These are phyloP conservation scores for Sclerotiophoma versabilis DNA, from an alignment of 2,329 filamentous ascomycete species.

Conservation along the genomic window DNA sequence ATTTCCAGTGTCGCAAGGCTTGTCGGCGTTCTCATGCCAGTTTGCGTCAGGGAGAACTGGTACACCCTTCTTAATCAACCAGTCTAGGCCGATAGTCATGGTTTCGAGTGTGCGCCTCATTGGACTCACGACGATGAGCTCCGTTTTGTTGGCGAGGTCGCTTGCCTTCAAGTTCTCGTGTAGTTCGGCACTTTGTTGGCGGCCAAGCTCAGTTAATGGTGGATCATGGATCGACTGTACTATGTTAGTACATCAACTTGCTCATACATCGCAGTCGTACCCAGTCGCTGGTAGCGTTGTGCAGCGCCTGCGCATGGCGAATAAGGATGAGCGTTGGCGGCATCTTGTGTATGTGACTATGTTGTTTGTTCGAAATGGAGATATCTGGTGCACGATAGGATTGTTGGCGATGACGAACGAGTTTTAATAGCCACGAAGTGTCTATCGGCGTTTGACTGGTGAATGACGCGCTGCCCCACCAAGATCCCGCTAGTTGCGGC, in stretches of 20 bases:
- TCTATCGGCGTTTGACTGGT: conserved; percentile 13
- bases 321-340: conserved; percentile 56
- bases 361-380: background rate
- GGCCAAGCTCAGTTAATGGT: conserved; percentile 51
- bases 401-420: background rate
- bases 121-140: conserved; percentile 67
- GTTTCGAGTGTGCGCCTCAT: conserved; percentile 73
- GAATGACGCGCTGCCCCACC: conserved; percentile 19
- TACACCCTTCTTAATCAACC: conserved; percentile 60
- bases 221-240: conserved; percentile 50
- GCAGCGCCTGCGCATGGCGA: conserved; percentile 55
- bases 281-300: conserved; percentile 53
- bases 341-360: conserved; percentile 35
- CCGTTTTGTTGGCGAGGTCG: conserved; percentile 54
- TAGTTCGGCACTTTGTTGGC: conserved; percentile 51
- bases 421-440: conserved; percentile 15
- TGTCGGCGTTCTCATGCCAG: conserved; percentile 65
- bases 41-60: conserved; percentile 64
- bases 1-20: conserved; percentile 69
- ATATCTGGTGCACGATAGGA: background rate
- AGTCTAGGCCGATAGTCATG: conserved; percentile 64
- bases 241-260: background rate
- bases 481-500: conserved; percentile 10
- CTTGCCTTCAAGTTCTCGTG: conserved; percentile 47
- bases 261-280: background rate